Base-by-base conservation (phyloP, 371 early-diverging fungal species). In the Circinella minor region DNA sequence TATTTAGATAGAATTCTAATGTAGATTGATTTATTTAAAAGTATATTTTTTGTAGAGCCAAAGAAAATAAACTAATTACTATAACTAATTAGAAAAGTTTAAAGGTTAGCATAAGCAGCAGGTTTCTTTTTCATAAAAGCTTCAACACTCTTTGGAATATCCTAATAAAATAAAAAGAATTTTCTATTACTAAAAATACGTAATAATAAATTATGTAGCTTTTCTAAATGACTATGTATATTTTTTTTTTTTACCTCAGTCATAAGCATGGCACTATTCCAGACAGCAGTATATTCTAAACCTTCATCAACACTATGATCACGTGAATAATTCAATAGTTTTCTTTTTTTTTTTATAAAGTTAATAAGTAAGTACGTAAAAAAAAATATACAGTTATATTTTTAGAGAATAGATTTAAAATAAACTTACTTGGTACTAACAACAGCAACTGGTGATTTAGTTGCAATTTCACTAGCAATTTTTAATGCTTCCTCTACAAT, bases 291-390 rank as follows among this genome's bases (percentile, higher is more conserved):
- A 77, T 96, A 95, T n/a, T 84, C 78, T 55, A 98, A 85, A 36
- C 96, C 95, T 75, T 97, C 97, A 63, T 84, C 88, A 4, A 95
- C 94, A 14, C 92, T 82, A 72, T 96, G 98, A 74, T 97, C 97
- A 49, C 97, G 91, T 34, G 94, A 91, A 80, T 93, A 94, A 74
- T 94, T 94, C 67, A 98, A 84, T 38, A 93, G 71, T 43, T 94
- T 92, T 73, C 93, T 65, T 11, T 91, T 0, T 14, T 13, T 51
- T 51, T 43, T 43, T 43, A 3, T 43, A 43, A 43, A 43, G 51
- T 8, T 51, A 51, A 14, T 57, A 14, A 5, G 36, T 57, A 3
- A n/a, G n/a, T n/a, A n/a, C n/a, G n/a, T n/a, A n/a, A n/a, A n/a
- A n/a, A n/a, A n/a, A n/a, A n/a, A 18, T 18, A 34, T 57, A 34